Conservation (phyloP, 1,139 yeast genomes). For the Candida dubliniensis region DNA sequence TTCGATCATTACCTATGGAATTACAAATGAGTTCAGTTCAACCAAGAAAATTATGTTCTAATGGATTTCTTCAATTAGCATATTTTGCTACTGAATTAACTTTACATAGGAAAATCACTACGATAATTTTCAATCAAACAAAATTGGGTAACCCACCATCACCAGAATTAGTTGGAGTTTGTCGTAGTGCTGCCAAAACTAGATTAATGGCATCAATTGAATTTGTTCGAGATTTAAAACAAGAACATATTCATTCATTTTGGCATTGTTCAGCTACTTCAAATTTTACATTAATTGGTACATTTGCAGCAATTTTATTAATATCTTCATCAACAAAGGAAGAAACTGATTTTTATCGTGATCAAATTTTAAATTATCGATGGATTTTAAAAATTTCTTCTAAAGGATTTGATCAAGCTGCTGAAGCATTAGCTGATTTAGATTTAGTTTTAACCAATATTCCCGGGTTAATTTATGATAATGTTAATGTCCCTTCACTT, state of each 20-base stretch:
- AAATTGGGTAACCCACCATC: conserved; percentile 45
- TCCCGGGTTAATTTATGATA: conserved; percentile 61
- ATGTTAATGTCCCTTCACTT: conserved; percentile 40
- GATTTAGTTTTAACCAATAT: conserved; percentile 65
- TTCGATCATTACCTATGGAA: conserved; percentile 70
- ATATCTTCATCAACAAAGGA: conserved; percentile 59
- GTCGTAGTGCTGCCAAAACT: conserved; percentile 82
- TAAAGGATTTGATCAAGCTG: conserved; percentile 73
- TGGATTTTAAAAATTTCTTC: conserved; percentile 73
- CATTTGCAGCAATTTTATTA: conserved; percentile 78
- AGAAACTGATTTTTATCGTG: conserved; percentile 64
- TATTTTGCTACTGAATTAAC: conserved; percentile 88
- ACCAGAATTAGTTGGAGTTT: conserved; percentile 60
- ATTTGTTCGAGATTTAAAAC: conserved; percentile 70
- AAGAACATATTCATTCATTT: conserved; percentile 81
- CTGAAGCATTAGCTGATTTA: conserved; percentile 64
- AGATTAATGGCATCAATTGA: conserved; percentile 79
- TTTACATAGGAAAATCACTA: conserved; percentile 75
- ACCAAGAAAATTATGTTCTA: conserved; percentile 60
- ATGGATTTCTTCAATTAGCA: conserved; percentile 78
- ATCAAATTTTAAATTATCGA: conserved; percentile 70
- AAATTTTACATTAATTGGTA: conserved; percentile 77
- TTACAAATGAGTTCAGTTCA: conserved; percentile 65
- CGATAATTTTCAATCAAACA: conserved; percentile 51
- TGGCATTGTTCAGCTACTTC: conserved; percentile 85